A percentile compares a stretch with the other conserved stretches of the same genome.
These are phyloP conservation scores for Hypoxylon sp. DNA, from an alignment of 2,329 filamentous ascomycete genomes.

Conservation along the genomic window DNA sequence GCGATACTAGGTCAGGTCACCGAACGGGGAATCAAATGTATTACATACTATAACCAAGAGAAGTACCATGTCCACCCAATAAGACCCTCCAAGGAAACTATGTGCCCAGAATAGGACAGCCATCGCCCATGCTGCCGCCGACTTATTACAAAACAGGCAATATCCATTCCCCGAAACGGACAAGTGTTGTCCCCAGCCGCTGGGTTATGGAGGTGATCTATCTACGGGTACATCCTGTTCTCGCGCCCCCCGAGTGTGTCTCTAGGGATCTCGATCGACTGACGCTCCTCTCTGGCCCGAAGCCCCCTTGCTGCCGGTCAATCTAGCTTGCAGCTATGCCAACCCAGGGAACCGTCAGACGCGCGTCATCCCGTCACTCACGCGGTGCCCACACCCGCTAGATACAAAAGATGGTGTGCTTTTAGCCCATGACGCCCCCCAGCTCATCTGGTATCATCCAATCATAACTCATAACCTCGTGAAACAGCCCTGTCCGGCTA, in stretches of 20 bases:
- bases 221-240: slow-evolving; percentile 49
- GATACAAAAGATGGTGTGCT: slow-evolving; percentile 61
- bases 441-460: slow-evolving; percentile 60
- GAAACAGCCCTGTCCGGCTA: slow-evolving; percentile 57
- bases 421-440: slow-evolving; percentile 57
- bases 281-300: slow-evolving; percentile 36
- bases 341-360: slow-evolving; percentile 49
- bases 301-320: slow-evolving; percentile 43
- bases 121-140: slow-evolving; percentile 43
- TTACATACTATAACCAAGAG: slow-evolving; percentile 50
- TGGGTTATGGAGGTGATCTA: slow-evolving; percentile 47
- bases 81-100: slow-evolving; percentile 44
- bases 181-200: slow-evolving; percentile 52
- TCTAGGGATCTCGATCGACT: slow-evolving; percentile 45
- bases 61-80: slow-evolving; percentile 47
- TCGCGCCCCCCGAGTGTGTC: slow-evolving; percentile 54
- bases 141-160: slow-evolving; percentile 56
- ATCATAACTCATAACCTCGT: slow-evolving; percentile 69
- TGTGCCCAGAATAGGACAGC: slow-evolving; percentile 36
- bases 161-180: slow-evolving; percentile 57
- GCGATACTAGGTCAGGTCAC: slow-evolving; percentile 42
- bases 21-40: slow-evolving; percentile 49
- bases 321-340: slow-evolving; percentile 49
- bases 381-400: slow-evolving; percentile 47
- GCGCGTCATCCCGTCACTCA: slow-evolving; percentile 49